Base-by-base conservation (phyloP, 208 protist species). In the Trypanosoma rangeli region DNA sequence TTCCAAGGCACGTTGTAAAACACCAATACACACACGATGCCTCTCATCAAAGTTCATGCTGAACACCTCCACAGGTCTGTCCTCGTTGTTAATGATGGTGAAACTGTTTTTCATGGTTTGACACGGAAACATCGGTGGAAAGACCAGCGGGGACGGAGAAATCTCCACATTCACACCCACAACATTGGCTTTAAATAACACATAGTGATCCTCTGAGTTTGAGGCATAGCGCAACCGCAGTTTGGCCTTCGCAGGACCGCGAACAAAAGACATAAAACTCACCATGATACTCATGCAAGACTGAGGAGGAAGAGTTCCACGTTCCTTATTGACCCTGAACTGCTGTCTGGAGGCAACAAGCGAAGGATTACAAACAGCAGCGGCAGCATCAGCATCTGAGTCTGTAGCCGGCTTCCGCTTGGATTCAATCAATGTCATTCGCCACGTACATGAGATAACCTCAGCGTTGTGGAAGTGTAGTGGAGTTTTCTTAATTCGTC, bases 401-500 rank as follows among this genome's bases (percentile, higher is more conserved):
- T n/a, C 22, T 37, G 31, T 24, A 37, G 20, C 35, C 0, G 18
- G 12, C 18, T 65, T 70, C 24, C 28, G 48, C 68, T 70, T 70
- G 8, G 39, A 31, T 54, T 92, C 84, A 57, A 77, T 80, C 52
- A 78, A 80, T 29, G 59, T 78, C n/a, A 95, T 68, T 1, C 66
- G 76, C 97, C 97, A 99, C 29, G 89, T 84, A 77, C 89, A 97
- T 54, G 90, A 73, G 39, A 98, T 83, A 20, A 84, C 87, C 68
- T 97, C 87, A 9, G 84, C 72, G 63, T 99, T 99, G 4, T 48
- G 64, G 35, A 99, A 83, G 60, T 85, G 74, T 15, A 98, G 69
- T 5, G 92, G 90, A 58, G 96, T 61, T 26, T 95, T 81, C 46
- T 86, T 85, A 31, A 93, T 77, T 59, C 93, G 72, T 39, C 97